Conservation (phyloP, 306 rosid species). For the Inga leiocalycina region DNA sequence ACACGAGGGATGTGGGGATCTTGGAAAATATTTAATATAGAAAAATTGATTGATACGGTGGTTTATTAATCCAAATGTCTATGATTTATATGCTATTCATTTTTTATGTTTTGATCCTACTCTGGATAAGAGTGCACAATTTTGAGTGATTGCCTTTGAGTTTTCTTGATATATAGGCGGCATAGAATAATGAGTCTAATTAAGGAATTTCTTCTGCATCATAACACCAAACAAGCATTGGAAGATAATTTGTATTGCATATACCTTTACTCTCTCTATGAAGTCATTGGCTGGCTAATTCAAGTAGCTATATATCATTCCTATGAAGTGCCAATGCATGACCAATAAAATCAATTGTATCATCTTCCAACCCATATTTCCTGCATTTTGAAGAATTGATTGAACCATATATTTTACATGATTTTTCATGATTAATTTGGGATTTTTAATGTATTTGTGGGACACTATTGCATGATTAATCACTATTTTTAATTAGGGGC, state of each 20-base stretch:
- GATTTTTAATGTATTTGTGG: too few species aligned
- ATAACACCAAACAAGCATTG: neutral
- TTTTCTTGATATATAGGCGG: too few species aligned
- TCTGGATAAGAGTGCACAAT: neutral
- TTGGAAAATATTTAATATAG: neutral
- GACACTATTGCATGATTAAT: too few species aligned
- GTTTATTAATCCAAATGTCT: neutral
- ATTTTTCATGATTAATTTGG: too few species aligned
- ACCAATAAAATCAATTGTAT: conserved; percentile 80
- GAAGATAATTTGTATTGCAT: conserved; percentile 42
- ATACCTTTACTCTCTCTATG: conserved; percentile 66
- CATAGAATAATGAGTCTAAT: conserved; percentile 3
- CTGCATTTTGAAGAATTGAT: conserved; percentile 36
- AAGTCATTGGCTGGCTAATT: conserved; percentile 75
- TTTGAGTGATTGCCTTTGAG: neutral
- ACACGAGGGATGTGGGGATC: neutral
- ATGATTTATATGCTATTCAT: neutral
- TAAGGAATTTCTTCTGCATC: neutral
- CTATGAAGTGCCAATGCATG: conserved; percentile 89
- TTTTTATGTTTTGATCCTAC: neutral
- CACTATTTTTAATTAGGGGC: too few species aligned
- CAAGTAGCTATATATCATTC: conserved; percentile 78
- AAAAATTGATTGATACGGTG: neutral
- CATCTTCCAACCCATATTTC: conserved; percentile 87
- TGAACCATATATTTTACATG: too few species aligned